phyloP scores from a whole-genome alignment of 352 stramenopile species.

The Globisporangium nunn region DNA sequence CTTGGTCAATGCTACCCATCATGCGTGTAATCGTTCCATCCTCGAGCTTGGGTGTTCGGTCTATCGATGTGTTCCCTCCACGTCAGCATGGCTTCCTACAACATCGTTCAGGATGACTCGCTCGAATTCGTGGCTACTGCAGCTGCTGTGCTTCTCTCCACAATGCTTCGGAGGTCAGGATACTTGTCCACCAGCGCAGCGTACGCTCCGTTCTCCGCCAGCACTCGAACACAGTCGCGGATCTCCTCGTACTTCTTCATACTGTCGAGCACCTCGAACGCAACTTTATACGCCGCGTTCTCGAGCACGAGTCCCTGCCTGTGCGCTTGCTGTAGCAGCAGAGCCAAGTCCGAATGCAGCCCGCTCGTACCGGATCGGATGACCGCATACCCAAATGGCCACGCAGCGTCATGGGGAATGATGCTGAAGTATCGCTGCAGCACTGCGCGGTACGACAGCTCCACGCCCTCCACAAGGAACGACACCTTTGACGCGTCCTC shows the following conservation, averaged over 20 bases:
- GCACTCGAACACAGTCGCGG: conserved; percentile 20
- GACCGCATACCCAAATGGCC: conserved; percentile 45
- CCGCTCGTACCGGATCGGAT: conserved; percentile 40
- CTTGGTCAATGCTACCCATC: too few relatives aligned
- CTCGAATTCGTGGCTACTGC: not conserved
- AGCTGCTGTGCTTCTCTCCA: not conserved
- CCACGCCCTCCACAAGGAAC: conserved; percentile 27
- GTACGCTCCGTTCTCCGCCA: conserved; percentile 24
- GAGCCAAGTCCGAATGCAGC: conserved; percentile 31
- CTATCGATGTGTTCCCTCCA: too few relatives aligned
- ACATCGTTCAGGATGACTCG: too few relatives aligned
- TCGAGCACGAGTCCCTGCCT: conserved; percentile 27
- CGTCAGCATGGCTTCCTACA: too few relatives aligned
- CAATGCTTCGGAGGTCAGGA: conserved; percentile 25
- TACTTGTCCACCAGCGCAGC: conserved; percentile 26
- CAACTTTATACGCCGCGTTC: conserved; percentile 35
- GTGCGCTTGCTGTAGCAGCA: conserved; percentile 38
- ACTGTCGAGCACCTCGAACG: conserved; percentile 32
- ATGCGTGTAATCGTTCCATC: too few relatives aligned
- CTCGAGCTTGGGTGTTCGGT: too few relatives aligned
- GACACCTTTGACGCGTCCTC: conserved; percentile 8
- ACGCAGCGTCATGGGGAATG: conserved; percentile 36
- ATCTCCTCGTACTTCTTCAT: conserved; percentile 20
- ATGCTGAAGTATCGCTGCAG: conserved; percentile 44
- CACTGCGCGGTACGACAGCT: conserved; percentile 53